Conservation (phyloP, 169 alveolate genomes). For the Cryptosporidium ryanae region DNA sequence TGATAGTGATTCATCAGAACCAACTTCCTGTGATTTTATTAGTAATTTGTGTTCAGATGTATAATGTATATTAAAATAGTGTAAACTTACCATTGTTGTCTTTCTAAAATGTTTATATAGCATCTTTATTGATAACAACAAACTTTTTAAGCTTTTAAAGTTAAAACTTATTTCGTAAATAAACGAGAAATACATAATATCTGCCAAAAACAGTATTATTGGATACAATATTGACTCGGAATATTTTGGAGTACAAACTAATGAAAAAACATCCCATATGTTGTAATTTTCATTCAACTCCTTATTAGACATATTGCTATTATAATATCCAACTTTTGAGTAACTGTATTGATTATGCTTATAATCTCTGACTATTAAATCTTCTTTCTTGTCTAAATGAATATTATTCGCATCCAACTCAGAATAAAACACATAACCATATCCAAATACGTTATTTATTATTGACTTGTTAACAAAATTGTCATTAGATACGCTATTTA, state of each 20-base stretch:
- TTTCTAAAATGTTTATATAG: conserved; percentile 57
- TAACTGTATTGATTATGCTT: conserved; percentile 2
- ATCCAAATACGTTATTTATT: conserved; percentile 48
- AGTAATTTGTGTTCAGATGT: not conserved
- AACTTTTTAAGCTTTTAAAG: conserved; percentile 28
- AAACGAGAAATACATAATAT: conserved; percentile 54
- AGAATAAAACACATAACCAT: conserved; percentile 46
- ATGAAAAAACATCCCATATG: conserved; percentile 53
- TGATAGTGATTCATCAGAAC: conserved; percentile 24
- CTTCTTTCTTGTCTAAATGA: conserved; percentile 37
- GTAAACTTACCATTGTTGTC: conserved; percentile 59
- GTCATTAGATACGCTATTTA: conserved; percentile 9
- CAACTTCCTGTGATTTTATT: conserved; percentile 34
- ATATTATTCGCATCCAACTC: conserved; percentile 50
- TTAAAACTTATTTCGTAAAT: conserved; percentile 60
- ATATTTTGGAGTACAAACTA: conserved; percentile 66
- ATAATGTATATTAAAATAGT: not conserved
- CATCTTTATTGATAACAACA: conserved; percentile 22
- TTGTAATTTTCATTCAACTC: not conserved
- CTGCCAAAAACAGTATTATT: conserved; percentile 24
- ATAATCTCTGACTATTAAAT: conserved; percentile 4
- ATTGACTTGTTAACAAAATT: conserved; percentile 8
- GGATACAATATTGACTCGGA: conserved; percentile 58
- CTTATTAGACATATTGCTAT: not conserved
- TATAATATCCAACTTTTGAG: conserved; percentile 45